Base-by-base conservation (phyloP, 345 rosid genomes). In the Raphanus sativus region DNA sequence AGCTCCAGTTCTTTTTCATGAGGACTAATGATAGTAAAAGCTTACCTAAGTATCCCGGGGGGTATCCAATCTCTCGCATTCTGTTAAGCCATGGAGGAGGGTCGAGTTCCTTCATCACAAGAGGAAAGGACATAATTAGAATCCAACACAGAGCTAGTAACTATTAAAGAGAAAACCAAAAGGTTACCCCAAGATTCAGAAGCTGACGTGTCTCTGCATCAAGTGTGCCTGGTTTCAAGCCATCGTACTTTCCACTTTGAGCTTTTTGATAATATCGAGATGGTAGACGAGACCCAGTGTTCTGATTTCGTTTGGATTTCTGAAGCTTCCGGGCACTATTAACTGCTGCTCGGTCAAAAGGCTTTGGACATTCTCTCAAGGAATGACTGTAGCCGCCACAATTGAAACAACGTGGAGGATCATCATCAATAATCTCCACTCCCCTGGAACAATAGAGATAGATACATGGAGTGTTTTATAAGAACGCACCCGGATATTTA, bases 11-110 rank as follows among this genome's bases (percentile, higher is more conserved):
- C 67, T n/a, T 60, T 38, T 45, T 15, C 40, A 63, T 29, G 60
- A 24, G 60, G 68, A 58, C 33, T 17, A 8, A 68, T 16, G 40
- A 54, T 45, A 30, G 38, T 4, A 68, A n/a, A 13, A 9, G 62
- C 65, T 73, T 86, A 91, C 99, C 99, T 81, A 96, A 85, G 85
- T 96, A 93, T 77, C 99, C 99, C 0, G 91, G 97, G 7, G 99
- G 98, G 55, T 96, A 96, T n/a, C 99, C 99, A 78, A 96, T 82
- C 81, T 96, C 98, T 70, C 91, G 86, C 99, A 96, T 96, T 83
- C 98, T 87, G 85, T 86, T 71, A 62, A 88, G 93, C 99, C 99
- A 96, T 1, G 99, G 98, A 42, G 99, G 99, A 56, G 99, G 99
- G 80, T 96, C 99, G 59, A 93, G 90, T 80, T 91, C 98, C 99